These are phyloP conservation scores for Nidula niveotomentosa DNA, from an alignment of 1,284 basidiomycete species.

Conservation along the genomic window DNA sequence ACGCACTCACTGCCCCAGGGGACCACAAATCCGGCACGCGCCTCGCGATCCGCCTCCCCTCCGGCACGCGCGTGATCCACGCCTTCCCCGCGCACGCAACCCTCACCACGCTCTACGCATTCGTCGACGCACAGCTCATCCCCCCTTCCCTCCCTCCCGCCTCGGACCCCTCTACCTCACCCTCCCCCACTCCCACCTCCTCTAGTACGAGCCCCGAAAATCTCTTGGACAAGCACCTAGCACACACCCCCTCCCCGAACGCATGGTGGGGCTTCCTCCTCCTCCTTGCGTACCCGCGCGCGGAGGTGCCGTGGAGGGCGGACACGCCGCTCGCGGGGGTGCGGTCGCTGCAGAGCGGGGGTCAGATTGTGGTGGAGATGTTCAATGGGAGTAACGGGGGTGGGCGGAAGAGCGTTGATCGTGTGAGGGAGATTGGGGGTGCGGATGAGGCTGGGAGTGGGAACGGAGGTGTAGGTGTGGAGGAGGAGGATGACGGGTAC, in stretches of 20 bases:
- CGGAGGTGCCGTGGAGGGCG: conserved; percentile 55
- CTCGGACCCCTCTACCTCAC: conserved; percentile 27
- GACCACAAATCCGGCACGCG: conserved; percentile 39
- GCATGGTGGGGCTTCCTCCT: conserved; percentile 76
- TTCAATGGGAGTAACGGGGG: conserved; percentile 7
- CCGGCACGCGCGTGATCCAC: conserved; percentile 59
- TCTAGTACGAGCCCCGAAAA: conserved; percentile 30
- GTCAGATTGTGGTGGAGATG: conserved; percentile 72
- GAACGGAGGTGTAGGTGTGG: conserved; percentile 24
- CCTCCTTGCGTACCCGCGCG: conserved; percentile 68
- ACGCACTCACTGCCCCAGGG: conserved; percentile 27
- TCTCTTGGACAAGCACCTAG: conserved; percentile 41
- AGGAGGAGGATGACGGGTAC: conserved; percentile 56
- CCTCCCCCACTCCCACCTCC: conserved; percentile 37
- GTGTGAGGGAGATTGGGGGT: too few relatives aligned
- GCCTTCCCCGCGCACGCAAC: conserved; percentile 52
- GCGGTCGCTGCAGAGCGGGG: conserved; percentile 57
- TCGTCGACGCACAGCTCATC: conserved; percentile 55
- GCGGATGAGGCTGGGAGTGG: background rate
- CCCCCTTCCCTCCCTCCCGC: conserved; percentile 21
- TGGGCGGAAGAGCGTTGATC: too few relatives aligned
- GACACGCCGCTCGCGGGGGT: conserved; percentile 47
- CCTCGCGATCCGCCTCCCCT: conserved; percentile 68
- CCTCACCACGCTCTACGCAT: conserved; percentile 67
- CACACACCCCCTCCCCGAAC: conserved; percentile 24